A percentile compares a stretch with the other conserved stretches of the same genome.
Evolutionary conservation across 208 protist genomes (phyloP).

Genomic region (Angomonas ambiguus): DNA sequence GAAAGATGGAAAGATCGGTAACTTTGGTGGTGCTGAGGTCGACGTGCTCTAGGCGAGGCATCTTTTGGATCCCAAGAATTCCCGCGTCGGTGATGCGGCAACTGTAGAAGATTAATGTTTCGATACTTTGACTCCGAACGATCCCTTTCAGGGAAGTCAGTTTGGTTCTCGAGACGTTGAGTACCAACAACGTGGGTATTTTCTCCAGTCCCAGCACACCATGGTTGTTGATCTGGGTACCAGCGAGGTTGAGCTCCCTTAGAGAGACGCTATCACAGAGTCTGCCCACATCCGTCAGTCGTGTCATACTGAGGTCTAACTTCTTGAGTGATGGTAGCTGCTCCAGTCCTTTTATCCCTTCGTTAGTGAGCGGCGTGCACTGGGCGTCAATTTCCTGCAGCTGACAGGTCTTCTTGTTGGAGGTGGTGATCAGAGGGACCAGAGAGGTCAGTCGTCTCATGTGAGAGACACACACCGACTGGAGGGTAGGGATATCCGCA

Average conservation of each 20-base stretch:
- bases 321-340: constrained; percentile 29
- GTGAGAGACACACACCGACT: constrained; percentile 40
- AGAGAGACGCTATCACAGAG: constrained; percentile 35
- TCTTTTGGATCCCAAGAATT: constrained; percentile 27
- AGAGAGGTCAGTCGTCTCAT: constrained; percentile 42
- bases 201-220: constrained; percentile 40
- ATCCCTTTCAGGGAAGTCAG: constrained; percentile 31
- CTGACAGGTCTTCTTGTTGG: constrained; percentile 17
- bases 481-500: constrained; percentile 35
- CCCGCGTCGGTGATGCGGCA: constrained; percentile 35
- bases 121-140: constrained; percentile 24
- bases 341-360: constrained; percentile 30
- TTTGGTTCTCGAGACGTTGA: constrained; percentile 41
- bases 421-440: constrained; percentile 37
- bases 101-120: constrained; percentile 37
- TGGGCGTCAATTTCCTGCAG: constrained; percentile 65
- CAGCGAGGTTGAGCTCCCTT: constrained; percentile 30
- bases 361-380: constrained; percentile 34
- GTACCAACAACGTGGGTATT: constrained; percentile 28
- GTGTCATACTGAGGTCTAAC: constrained; percentile 57
- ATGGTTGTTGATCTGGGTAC: constrained; percentile 29
- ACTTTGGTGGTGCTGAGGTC: constrained; percentile 54
- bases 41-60: constrained; percentile 33
- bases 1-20: constrained; percentile 48
- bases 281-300: constrained; percentile 37